Evolutionary conservation across 2,329 filamentous ascomycete species (phyloP).

Genomic region (Alternaria incomplexa): DNA sequence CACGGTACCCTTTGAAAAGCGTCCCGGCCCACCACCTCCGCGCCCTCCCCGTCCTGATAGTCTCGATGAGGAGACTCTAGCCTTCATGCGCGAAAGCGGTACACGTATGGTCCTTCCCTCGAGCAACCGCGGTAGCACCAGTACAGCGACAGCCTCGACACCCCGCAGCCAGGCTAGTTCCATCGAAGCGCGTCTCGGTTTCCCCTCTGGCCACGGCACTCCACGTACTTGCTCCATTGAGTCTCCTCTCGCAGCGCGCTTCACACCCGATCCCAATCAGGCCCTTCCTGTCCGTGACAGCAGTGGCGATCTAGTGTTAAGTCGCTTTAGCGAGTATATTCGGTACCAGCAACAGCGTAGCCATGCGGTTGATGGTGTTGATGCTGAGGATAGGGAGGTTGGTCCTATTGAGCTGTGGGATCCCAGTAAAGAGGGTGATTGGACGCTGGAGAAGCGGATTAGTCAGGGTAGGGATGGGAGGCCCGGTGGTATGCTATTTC

Average conservation of each 20-base stretch:
- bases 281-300: constrained; percentile 20
- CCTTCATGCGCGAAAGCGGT: constrained; percentile 19
- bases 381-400: constrained; percentile 9
- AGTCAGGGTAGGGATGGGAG: constrained; percentile 11
- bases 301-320: constrained; percentile 9
- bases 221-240: constrained; percentile 8
- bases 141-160: constrained; percentile 11
- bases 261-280: constrained; percentile 2
- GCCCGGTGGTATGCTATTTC: constrained; percentile 25
- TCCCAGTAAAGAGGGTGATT: constrained; percentile 16
- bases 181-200: constrained; percentile 17
- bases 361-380: constrained; percentile 14
- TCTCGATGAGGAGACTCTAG: constrained; percentile 20
- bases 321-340: constrained; percentile 23
- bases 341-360: neutral
- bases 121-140: constrained; percentile 11
- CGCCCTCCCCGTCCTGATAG: constrained; percentile 24
- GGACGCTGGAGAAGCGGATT: constrained; percentile 23
- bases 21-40: constrained; percentile 10
- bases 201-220: constrained; percentile 14
- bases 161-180: constrained; percentile 9
- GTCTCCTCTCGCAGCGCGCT: constrained; percentile 16
- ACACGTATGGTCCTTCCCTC: constrained; percentile 19
- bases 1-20: constrained; percentile 21
- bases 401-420: constrained; percentile 25